Evolutionary conservation across 2,329 filamentous ascomycete genomes (phyloP).

Genomic region (Claviceps sp.): DNA sequence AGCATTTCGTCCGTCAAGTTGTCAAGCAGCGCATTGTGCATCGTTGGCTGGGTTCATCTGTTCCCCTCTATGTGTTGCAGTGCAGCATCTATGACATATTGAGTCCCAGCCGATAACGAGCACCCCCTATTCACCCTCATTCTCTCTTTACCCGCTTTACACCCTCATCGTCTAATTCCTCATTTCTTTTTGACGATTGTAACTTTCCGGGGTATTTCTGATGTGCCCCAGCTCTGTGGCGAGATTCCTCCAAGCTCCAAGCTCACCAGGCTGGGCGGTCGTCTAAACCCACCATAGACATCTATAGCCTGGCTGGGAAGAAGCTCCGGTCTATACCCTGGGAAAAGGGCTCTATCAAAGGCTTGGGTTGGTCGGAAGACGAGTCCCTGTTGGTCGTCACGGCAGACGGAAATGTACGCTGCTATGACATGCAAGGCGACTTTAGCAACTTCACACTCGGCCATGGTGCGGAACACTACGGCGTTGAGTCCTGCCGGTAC

Average conservation of each 20-base stretch:
- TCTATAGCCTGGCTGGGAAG: conserved; percentile 88
- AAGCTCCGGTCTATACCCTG: conserved; percentile 75
- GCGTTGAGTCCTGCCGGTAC: conserved; percentile 68
- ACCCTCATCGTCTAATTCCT: background rate
- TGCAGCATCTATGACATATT: too few species aligned
- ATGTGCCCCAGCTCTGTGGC: conserved; percentile 58
- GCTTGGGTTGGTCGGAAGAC: conserved; percentile 91
- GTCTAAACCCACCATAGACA: conserved; percentile 74
- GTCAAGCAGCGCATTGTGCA: background rate
- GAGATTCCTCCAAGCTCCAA: conserved; percentile 74
- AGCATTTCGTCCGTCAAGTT: conserved; percentile 12
- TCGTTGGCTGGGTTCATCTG: background rate
- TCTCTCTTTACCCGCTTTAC: background rate
- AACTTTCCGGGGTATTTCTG: background rate
- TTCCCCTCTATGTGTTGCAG: background rate
- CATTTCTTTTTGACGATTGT: background rate
- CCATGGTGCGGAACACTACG: conserved; percentile 75
- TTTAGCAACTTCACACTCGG: conserved; percentile 91
- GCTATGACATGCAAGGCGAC: conserved; percentile 86
- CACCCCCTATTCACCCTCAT: too few species aligned
- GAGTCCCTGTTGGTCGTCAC: conserved; percentile 83
- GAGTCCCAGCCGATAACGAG: too few species aligned
- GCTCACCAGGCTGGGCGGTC: conserved; percentile 60
- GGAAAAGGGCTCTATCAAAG: conserved; percentile 80
- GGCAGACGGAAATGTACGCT: conserved; percentile 78